Conservation (phyloP, 2,329 filamentous ascomycete genomes). For the Pyricularia sp. region DNA sequence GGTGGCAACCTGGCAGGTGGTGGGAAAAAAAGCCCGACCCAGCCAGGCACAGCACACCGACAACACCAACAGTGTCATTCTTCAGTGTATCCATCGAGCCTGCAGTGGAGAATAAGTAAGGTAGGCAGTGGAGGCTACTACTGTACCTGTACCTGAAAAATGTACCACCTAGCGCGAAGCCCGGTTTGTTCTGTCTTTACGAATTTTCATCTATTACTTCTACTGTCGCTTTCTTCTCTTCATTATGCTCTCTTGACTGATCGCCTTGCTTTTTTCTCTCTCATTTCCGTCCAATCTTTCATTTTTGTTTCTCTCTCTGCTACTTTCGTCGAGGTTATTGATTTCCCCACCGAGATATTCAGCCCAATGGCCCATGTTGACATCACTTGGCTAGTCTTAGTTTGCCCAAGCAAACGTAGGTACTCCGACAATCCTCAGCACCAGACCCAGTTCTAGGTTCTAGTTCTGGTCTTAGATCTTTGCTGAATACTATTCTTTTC, state of each 20-base stretch:
- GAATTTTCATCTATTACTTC: neutral
- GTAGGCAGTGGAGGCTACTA: too few relatives aligned
- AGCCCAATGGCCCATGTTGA: neutral
- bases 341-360: neutral
- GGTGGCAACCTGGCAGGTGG: neutral
- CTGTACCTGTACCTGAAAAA: neutral
- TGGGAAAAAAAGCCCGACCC: neutral
- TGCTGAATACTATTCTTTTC: neutral
- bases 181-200: neutral
- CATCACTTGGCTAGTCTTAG: neutral
- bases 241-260: neutral
- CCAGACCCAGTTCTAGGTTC: too few relatives aligned
- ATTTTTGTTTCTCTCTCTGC: neutral
- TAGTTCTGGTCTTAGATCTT: neutral
- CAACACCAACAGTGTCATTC: neutral
- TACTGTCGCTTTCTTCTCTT: neutral
- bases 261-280: neutral
- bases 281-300: neutral
- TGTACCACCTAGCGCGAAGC: neutral
- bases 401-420: neutral
- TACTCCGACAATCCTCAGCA: neutral
- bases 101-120: neutral
- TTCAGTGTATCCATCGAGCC: neutral
- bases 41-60: neutral
- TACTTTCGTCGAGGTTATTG: neutral